Percentiles rank a stretch among this genome's conserved stretches.
phyloP scores from a whole-genome alignment of 371 early-diverging fungal genomes.

The Mucor saturninus region DNA sequence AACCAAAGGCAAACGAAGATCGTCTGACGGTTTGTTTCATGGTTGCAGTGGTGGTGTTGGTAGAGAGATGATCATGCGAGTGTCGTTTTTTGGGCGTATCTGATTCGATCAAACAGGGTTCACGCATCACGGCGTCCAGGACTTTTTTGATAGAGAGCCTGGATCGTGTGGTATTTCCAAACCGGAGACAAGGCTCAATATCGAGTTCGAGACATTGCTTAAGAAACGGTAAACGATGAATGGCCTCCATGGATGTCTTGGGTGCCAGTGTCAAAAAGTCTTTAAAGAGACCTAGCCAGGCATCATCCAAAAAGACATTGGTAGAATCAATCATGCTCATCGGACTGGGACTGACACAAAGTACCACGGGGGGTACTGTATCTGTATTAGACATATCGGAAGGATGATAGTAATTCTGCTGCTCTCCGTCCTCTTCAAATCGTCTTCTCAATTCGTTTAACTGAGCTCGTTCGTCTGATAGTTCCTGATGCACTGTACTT shows the following conservation, averaged over 20 bases:
- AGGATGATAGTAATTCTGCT: neutral
- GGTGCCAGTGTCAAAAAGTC: constrained; percentile 17
- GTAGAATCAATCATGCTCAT: neutral
- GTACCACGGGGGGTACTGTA: neutral
- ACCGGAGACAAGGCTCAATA: constrained; percentile 30
- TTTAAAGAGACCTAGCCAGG: constrained; percentile 19
- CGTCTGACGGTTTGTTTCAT: neutral
- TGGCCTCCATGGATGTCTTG: constrained; percentile 15
- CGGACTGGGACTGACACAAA: neutral
- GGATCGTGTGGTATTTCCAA: constrained; percentile 15
- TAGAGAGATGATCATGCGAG: constrained; percentile 4
- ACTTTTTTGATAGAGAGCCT: constrained; percentile 5
- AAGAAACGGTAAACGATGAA: constrained; percentile 24
- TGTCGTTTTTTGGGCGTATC: neutral
- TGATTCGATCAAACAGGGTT: constrained; percentile 29
- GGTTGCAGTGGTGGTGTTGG: too few species aligned
- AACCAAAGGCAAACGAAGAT: neutral
- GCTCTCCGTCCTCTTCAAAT: constrained; percentile 1
- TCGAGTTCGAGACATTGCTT: constrained; percentile 26
- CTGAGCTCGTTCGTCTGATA: constrained; percentile 24
- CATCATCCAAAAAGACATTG: constrained; percentile 5
- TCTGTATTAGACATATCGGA: too few species aligned
- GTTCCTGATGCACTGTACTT: neutral
- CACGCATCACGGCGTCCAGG: constrained; percentile 19
- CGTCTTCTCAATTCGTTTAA: constrained; percentile 22